Evolutionary conservation across 2,329 filamentous ascomycete genomes (phyloP).

Genomic region (Alternaria dauci): DNA sequence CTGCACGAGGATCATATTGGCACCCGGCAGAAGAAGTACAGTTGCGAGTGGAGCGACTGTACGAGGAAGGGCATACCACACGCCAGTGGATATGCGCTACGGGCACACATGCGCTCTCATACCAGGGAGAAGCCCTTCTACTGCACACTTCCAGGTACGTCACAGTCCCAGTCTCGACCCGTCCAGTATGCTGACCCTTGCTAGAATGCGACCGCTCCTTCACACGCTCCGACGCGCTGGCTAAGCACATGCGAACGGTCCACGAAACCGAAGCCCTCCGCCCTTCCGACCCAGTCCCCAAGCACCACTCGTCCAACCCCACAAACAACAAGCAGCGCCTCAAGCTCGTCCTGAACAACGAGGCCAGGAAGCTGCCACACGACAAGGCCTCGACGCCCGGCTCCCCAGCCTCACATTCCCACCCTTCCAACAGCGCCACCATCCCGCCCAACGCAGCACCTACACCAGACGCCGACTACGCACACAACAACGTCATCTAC

Average conservation of each 20-base stretch:
- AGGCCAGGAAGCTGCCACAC: slow-evolving; percentile 38
- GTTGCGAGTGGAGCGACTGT: slow-evolving; percentile 97
- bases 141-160: slow-evolving; percentile 87
- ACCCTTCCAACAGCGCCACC: slow-evolving; percentile 35
- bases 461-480: slow-evolving; percentile 50
- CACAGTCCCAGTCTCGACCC: neutral
- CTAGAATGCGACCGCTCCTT: slow-evolving; percentile 97
- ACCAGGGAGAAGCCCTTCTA: slow-evolving; percentile 99
- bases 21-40: slow-evolving; percentile 92
- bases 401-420: slow-evolving; percentile 44
- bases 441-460: slow-evolving; percentile 20
- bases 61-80: slow-evolving; percentile 87
- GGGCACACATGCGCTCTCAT: slow-evolving; percentile 97
- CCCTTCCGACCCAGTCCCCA: slow-evolving; percentile 75
- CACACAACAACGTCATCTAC: slow-evolving; percentile 67
- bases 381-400: slow-evolving; percentile 47
- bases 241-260: slow-evolving; percentile 98
- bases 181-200: neutral
- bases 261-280: slow-evolving; percentile 94
- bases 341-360: slow-evolving; percentile 54
- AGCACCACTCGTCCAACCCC: slow-evolving; percentile 62
- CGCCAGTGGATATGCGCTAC: slow-evolving; percentile 92
- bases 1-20: slow-evolving; percentile 91
- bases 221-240: slow-evolving; percentile 91
- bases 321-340: slow-evolving; percentile 57